These are phyloP conservation scores for Groenewaldozyma sp. DNA, from an alignment of 1,139 yeast species.

Conservation along the genomic window DNA sequence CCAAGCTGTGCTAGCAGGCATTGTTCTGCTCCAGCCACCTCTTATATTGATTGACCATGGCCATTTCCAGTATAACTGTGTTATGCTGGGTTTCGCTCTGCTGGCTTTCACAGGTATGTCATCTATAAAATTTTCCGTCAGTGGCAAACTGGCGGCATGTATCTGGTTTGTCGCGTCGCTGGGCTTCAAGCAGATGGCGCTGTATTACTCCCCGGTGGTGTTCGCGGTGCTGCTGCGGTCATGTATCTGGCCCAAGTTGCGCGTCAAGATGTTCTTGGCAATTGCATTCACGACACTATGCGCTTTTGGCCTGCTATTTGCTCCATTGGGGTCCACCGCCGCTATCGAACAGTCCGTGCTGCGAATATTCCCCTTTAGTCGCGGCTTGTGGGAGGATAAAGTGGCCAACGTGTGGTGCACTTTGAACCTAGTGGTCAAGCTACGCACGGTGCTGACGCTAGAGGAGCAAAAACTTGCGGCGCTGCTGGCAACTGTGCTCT, in stretches of 20 bases:
- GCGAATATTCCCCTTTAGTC: slow-evolving; percentile 81
- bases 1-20: slow-evolving; percentile 65
- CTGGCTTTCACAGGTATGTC: slow-evolving; percentile 58
- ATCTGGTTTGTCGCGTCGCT: slow-evolving; percentile 69
- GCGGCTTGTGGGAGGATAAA: slow-evolving; percentile 97
- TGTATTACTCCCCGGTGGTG: slow-evolving; percentile 84
- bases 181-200: slow-evolving; percentile 90
- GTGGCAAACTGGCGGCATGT: slow-evolving; percentile 43
- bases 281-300: slow-evolving; percentile 55
- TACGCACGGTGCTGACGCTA: slow-evolving; percentile 46
- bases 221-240: slow-evolving; percentile 65
- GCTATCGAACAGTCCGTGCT: slow-evolving; percentile 40
- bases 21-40: slow-evolving; percentile 69
- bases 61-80: slow-evolving; percentile 90
- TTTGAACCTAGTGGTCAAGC: slow-evolving; percentile 65
- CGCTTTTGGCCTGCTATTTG: slow-evolving; percentile 44
- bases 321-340: slow-evolving; percentile 45
- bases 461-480: slow-evolving; percentile 56
- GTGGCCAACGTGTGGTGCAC: slow-evolving; percentile 98
- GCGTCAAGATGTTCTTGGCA: slow-evolving; percentile 42
- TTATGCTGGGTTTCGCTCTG: slow-evolving; percentile 82
- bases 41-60: slow-evolving; percentile 88
- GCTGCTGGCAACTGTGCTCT: slow-evolving; percentile 50
- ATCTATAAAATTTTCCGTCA: slow-evolving; percentile 38
- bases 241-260: slow-evolving; percentile 28